Percentiles rank a stretch among this genome's conserved stretches.
These are phyloP conservation scores for Decorospora gaudefroyi DNA, from an alignment of 2,329 filamentous ascomycete genomes.

Conservation along the genomic window DNA sequence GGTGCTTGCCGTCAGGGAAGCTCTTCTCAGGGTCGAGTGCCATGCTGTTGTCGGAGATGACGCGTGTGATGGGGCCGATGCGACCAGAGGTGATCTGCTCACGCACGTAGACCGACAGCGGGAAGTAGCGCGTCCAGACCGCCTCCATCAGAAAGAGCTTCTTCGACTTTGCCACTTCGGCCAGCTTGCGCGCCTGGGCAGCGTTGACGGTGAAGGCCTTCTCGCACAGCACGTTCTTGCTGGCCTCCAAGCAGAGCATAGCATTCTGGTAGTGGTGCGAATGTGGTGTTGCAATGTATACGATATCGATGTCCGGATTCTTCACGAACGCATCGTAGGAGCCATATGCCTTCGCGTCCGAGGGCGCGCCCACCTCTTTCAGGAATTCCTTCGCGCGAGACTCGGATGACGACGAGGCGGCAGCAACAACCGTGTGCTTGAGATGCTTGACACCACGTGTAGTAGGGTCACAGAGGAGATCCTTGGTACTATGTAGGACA, in stretches of 20 bases:
- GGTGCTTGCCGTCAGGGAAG: conserved; percentile 58
- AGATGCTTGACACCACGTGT: conserved; percentile 72
- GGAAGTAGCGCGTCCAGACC: conserved; percentile 89
- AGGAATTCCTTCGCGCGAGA: conserved; percentile 74
- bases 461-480: conserved; percentile 74
- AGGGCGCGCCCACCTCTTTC: conserved; percentile 68
- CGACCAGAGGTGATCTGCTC: conserved; percentile 64
- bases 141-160: conserved; percentile 59
- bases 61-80: conserved; percentile 61
- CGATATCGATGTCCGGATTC: conserved; percentile 77
- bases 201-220: conserved; percentile 88
- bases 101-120: conserved; percentile 74
- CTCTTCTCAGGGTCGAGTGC: conserved; percentile 64
- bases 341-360: conserved; percentile 72
- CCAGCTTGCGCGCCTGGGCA: conserved; percentile 72
- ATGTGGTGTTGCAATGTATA: conserved; percentile 90
- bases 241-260: conserved; percentile 79
- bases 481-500: conserved; percentile 59
- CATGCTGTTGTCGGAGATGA: conserved; percentile 63
- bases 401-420: conserved; percentile 75
- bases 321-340: conserved; percentile 81
- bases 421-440: conserved; percentile 76
- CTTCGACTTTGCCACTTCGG: conserved; percentile 73
- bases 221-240: conserved; percentile 88
- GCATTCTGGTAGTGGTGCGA: conserved; percentile 92